Evolutionary conservation across 495 filamentous ascomycete genomes (phyloP).

Genomic region (Neurospora sp.): DNA sequence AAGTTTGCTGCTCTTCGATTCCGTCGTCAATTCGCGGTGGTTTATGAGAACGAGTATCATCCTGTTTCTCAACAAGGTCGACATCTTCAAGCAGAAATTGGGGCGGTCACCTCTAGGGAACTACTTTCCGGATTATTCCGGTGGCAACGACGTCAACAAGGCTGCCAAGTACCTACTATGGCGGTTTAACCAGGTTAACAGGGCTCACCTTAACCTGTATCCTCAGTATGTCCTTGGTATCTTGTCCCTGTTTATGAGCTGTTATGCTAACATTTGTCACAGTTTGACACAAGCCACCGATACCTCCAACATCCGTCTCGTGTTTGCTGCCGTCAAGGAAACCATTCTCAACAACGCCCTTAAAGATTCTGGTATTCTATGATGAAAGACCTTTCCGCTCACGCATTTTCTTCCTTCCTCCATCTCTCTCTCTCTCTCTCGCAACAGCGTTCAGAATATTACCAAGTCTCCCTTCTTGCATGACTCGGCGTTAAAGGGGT

Average conservation of each 20-base stretch:
- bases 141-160: conserved; percentile 93
- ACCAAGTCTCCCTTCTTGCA: neutral
- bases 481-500: neutral
- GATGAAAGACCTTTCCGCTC: conserved; percentile 16
- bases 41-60: conserved; percentile 99
- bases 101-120: conserved; percentile 77
- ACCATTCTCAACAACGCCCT: conserved; percentile 97
- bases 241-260: neutral
- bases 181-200: conserved; percentile 97
- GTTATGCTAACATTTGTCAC: conserved; percentile 22
- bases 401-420: neutral
- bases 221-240: conserved; percentile 67
- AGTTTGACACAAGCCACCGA: conserved; percentile 98
- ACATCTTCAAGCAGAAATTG: conserved; percentile 92
- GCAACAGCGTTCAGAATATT: neutral
- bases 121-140: conserved; percentile 97
- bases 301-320: conserved; percentile 93
- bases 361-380: conserved; percentile 96
- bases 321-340: conserved; percentile 97
- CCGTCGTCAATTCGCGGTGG: conserved; percentile 97
- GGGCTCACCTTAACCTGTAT: conserved; percentile 91
- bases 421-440: neutral
- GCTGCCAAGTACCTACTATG: conserved; percentile 96
- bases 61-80: conserved; percentile 96
- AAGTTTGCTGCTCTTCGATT: conserved; percentile 93